Evolutionary conservation across 176 grass and related monocot species (phyloP).

Genomic region (Neostapfia colusana): DNA sequence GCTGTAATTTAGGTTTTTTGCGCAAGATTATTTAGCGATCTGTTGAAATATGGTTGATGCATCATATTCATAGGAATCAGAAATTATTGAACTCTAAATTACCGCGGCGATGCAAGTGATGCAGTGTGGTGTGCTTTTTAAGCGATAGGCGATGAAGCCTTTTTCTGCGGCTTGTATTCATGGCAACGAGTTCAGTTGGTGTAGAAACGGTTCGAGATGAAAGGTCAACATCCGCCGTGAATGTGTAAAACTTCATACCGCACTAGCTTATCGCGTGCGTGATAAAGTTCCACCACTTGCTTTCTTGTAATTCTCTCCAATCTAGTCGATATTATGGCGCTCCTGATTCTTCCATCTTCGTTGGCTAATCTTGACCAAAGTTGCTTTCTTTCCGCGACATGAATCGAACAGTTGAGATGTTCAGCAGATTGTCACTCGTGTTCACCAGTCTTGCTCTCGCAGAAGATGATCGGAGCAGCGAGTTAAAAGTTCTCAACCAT

Average conservation of each 20-base stretch:
- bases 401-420: too few relatives aligned
- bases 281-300: background rate
- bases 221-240: background rate
- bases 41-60: background rate
- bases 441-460: too few relatives aligned
- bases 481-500: too few relatives aligned
- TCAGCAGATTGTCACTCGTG: too few relatives aligned
- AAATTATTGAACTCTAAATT: background rate
- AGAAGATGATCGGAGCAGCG: too few relatives aligned
- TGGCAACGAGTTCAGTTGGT: background rate
- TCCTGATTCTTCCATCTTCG: too few relatives aligned
- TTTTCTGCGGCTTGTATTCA: background rate
- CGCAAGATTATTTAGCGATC: background rate
- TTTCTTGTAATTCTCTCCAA: constrained; percentile 29
- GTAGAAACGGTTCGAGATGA: constrained; percentile 1
- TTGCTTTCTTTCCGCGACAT: too few relatives aligned
- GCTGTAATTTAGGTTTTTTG: background rate
- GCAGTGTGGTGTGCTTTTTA: background rate
- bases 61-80: background rate
- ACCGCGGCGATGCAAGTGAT: background rate
- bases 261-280: background rate
- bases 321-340: background rate
- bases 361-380: too few relatives aligned
- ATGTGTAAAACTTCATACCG: background rate
- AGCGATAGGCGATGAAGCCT: background rate